Conservation (phyloP, 2,329 filamentous ascomycete genomes). For the Fusarium buxicola region DNA sequence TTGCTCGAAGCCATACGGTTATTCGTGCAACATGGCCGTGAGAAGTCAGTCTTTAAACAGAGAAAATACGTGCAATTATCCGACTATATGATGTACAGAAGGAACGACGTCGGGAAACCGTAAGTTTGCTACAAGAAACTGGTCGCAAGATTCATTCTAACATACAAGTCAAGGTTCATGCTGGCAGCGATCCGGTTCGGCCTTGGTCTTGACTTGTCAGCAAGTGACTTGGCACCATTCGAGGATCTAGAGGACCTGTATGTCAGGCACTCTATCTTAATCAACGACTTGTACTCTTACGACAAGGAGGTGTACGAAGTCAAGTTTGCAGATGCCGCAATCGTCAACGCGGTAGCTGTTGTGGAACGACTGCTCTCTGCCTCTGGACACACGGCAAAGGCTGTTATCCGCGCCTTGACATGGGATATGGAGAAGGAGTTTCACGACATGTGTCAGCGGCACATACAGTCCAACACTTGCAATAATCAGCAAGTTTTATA, state of each 20-base stretch:
- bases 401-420: not conserved
- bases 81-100: constrained; percentile 17
- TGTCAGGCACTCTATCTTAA: constrained; percentile 8
- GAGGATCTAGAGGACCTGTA: constrained; percentile 18
- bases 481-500: constrained; percentile 8
- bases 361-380: constrained; percentile 13
- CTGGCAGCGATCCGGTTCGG: constrained; percentile 25
- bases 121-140: fast-evolving
- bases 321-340: constrained; percentile 1
- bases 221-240: constrained; percentile 10
- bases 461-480: not conserved
- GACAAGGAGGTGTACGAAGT: constrained; percentile 26
- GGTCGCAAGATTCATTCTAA: not conserved
- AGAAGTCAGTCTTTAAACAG: constrained; percentile 24
- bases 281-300: constrained; percentile 27
- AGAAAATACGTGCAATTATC: constrained; percentile 9
- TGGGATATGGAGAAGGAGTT: constrained; percentile 28
- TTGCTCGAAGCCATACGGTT: constrained; percentile 1
- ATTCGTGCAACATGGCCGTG: constrained; percentile 19
- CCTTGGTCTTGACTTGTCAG: constrained; percentile 1
- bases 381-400: constrained; percentile 8
- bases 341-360: constrained; percentile 20
- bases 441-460: constrained; percentile 12
- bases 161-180: constrained; percentile 1
- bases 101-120: constrained; percentile 17